phyloP scores from a whole-genome alignment of 2,329 filamentous ascomycete species.

The Aspergillus niger region DNA sequence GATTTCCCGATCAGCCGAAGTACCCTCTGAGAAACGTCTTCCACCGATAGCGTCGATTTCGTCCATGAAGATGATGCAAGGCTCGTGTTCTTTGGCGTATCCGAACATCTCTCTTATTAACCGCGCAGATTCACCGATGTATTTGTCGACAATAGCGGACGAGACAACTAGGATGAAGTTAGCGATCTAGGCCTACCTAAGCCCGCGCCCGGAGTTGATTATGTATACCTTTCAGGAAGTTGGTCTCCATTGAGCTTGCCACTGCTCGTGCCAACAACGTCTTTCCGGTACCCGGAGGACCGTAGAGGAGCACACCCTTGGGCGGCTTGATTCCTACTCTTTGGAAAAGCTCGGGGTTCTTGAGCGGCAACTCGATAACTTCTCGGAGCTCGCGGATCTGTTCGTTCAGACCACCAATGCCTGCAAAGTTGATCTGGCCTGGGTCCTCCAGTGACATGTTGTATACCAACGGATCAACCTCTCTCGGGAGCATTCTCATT shows the following conservation, averaged over 20 bases:
- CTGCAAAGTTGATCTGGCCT: conserved; percentile 94
- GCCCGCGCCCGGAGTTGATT: neutral
- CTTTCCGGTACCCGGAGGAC: conserved; percentile 95
- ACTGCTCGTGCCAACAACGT: conserved; percentile 92
- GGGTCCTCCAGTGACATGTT: conserved; percentile 99
- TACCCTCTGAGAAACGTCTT: conserved; percentile 93
- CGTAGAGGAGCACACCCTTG: conserved; percentile 94
- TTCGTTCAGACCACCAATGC: conserved; percentile 96
- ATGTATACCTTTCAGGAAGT: conserved; percentile 86
- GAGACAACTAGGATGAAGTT: conserved; percentile 71
- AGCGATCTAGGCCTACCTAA: conserved; percentile 2
- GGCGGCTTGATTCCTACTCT: conserved; percentile 98
- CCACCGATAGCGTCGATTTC: conserved; percentile 99
- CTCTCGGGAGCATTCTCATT: conserved; percentile 98
- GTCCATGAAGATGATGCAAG: conserved; percentile 99
- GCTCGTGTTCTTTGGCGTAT: conserved; percentile 98
- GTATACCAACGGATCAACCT: conserved; percentile 98
- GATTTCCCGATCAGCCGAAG: conserved; percentile 95
- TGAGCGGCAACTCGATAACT: conserved; percentile 95
- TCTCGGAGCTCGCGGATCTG: conserved; percentile 97
- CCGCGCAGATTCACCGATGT: conserved; percentile 96
- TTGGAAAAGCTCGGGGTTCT: conserved; percentile 97
- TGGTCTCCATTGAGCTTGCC: conserved; percentile 93
- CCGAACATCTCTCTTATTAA: conserved; percentile 99
- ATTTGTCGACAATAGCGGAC: conserved; percentile 98